These are phyloP conservation scores for Xanthoparmelia taractica DNA, from an alignment of 495 filamentous ascomycete genomes.

Conservation along the genomic window DNA sequence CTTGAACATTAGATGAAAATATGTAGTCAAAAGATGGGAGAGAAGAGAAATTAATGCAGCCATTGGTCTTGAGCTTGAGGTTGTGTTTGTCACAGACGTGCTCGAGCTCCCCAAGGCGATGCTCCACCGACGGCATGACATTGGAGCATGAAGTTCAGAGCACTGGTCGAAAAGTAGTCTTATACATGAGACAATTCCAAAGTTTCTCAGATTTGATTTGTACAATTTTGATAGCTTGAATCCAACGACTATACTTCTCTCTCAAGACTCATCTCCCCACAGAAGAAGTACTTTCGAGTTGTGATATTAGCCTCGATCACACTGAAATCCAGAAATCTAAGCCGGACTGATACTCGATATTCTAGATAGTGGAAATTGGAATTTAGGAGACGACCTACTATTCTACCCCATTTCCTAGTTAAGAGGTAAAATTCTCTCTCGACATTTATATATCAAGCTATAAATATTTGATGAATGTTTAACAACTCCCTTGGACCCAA, in stretches of 20 bases:
- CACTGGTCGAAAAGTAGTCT: not conserved
- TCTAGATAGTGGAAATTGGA: too few relatives aligned
- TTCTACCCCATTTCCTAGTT: too few relatives aligned
- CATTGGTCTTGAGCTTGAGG: slow-evolving; percentile 13
- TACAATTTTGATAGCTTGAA: not conserved
- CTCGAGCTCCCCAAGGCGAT: slow-evolving; percentile 13
- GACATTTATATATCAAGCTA: too few relatives aligned
- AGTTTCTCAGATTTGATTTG: too few relatives aligned
- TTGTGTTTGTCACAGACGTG: slow-evolving; percentile 14
- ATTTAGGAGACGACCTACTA: too few relatives aligned
- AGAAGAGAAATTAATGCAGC: slow-evolving; percentile 4
- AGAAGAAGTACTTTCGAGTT: too few relatives aligned
- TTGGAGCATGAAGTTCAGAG: not conserved
- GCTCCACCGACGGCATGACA: slow-evolving; percentile 9
- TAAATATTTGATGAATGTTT: too few relatives aligned
- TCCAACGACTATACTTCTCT: not conserved
- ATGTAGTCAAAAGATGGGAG: not conserved
- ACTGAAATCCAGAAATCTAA: too few relatives aligned
- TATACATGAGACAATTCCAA: not conserved
- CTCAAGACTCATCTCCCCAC: not conserved
- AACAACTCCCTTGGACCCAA: too few relatives aligned
- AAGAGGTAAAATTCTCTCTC: too few relatives aligned
- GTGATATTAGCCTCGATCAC: too few relatives aligned
- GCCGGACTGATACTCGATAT: too few relatives aligned
- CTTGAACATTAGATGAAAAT: not conserved